phyloP scores from a whole-genome alignment of 176 grass and related monocot genomes.

The Cocos nucifera region DNA sequence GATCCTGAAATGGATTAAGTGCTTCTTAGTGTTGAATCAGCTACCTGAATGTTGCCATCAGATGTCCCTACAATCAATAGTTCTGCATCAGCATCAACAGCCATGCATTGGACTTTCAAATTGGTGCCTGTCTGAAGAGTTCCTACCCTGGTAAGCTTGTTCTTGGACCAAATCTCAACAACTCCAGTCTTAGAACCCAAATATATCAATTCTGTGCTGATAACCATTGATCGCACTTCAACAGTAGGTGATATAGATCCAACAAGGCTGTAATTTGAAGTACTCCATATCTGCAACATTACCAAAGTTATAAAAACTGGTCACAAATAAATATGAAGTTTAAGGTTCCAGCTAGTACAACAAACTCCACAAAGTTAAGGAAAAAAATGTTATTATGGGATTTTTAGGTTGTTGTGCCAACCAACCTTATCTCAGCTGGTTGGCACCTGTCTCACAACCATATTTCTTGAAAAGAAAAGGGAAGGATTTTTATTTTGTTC shows the following conservation, averaged over 20 bases:
- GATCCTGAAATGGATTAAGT: background rate
- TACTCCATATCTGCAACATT: conserved; percentile 41
- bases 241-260: conserved; percentile 37
- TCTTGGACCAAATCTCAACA: conserved; percentile 72
- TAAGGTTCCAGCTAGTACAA: background rate
- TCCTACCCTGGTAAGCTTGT: conserved; percentile 50
- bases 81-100: conserved; percentile 52
- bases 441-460: too few species aligned
- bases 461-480: too few species aligned
- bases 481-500: too few species aligned
- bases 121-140: conserved; percentile 42
- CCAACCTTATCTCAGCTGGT: too few species aligned
- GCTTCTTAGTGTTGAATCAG: background rate
- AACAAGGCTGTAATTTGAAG: conserved; percentile 44
- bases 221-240: conserved; percentile 43
- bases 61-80: conserved; percentile 48
- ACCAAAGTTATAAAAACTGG: background rate
- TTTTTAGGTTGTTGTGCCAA: too few species aligned
- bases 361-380: background rate
- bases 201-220: conserved; percentile 44
- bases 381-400: too few species aligned
- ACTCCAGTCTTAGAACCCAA: conserved; percentile 34
- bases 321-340: background rate
- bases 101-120: conserved; percentile 55
- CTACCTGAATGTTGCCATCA: conserved; percentile 52